A percentile compares a stretch with the other conserved stretches of the same genome.
Evolutionary conservation across 2,329 filamentous ascomycete genomes (phyloP).

Genomic region (Curvularia lunata): DNA sequence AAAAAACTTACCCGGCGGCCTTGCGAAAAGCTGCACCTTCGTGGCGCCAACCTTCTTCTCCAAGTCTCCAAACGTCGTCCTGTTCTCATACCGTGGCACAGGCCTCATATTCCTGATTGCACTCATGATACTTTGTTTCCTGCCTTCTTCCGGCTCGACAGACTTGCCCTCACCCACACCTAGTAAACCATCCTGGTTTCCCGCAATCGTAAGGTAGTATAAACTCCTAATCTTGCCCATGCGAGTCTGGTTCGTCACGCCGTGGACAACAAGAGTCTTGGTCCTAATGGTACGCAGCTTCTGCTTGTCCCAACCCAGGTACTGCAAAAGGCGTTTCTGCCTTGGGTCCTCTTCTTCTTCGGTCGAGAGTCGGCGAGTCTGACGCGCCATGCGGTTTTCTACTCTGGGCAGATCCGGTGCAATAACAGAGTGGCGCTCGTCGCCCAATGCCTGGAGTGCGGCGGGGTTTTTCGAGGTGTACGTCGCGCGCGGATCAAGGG

Average conservation of each 20-base stretch:
- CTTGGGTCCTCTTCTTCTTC: constrained; percentile 54
- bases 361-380: constrained; percentile 38
- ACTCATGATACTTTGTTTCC: constrained; percentile 74
- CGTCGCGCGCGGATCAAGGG: constrained; percentile 51
- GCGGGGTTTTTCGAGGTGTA: constrained; percentile 59
- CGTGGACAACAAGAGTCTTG: constrained; percentile 76
- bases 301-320: constrained; percentile 60
- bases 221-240: constrained; percentile 86
- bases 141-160: constrained; percentile 71
- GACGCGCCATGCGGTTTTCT: constrained; percentile 46
- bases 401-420: constrained; percentile 60
- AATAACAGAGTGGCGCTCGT: constrained; percentile 53
- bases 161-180: constrained; percentile 92
- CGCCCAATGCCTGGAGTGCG: constrained; percentile 56
- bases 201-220: constrained; percentile 81
- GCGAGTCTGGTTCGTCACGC: constrained; percentile 90
- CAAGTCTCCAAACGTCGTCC: constrained; percentile 88
- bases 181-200: constrained; percentile 83
- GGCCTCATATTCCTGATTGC: constrained; percentile 93
- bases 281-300: constrained; percentile 62
- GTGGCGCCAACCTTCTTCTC: constrained; percentile 85
- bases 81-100: constrained; percentile 86
- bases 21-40: constrained; percentile 77
- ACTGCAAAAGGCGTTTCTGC: constrained; percentile 60
- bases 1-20: constrained; percentile 77